Evolutionary conservation across 2,329 filamentous ascomycete genomes (phyloP).

Genomic region (Immersiporthe knoxdaviesiana): DNA sequence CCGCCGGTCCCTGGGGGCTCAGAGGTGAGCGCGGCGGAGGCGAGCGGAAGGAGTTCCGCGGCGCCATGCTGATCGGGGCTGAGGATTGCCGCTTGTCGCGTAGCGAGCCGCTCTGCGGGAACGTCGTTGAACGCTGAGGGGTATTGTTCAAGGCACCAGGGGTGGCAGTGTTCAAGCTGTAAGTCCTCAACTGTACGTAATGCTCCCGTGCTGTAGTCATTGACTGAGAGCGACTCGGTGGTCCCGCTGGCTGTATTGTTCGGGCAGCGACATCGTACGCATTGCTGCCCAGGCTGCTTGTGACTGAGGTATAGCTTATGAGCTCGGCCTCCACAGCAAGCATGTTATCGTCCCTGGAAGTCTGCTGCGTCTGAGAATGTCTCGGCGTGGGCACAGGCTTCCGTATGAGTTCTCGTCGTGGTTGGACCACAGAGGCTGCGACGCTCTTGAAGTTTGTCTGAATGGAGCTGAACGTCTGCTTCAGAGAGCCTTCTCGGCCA

Average conservation of each 20-base stretch:
- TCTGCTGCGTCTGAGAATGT: slow-evolving; percentile 18
- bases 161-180: slow-evolving; percentile 24
- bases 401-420: slow-evolving; percentile 38
- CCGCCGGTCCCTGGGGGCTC: slow-evolving; percentile 37
- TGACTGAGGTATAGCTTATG: slow-evolving; percentile 31
- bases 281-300: slow-evolving; percentile 35
- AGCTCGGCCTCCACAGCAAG: slow-evolving; percentile 31
- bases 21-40: slow-evolving; percentile 43
- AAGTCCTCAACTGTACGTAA: slow-evolving; percentile 31
- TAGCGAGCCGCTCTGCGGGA: slow-evolving; percentile 35
- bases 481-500: slow-evolving; percentile 31
- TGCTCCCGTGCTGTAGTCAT: slow-evolving; percentile 38
- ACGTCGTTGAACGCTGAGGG: slow-evolving; percentile 35
- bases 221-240: slow-evolving; percentile 37
- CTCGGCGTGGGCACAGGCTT: slow-evolving; percentile 38
- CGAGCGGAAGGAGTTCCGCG: slow-evolving; percentile 41
- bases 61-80: slow-evolving; percentile 49
- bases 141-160: slow-evolving; percentile 29
- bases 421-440: slow-evolving; percentile 37
- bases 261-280: slow-evolving; percentile 37
- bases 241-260: slow-evolving; percentile 28
- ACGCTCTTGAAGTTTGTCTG: slow-evolving; percentile 35
- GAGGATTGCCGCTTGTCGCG: slow-evolving; percentile 40
- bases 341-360: slow-evolving; percentile 28
- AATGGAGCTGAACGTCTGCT: slow-evolving; percentile 34